Conservation (phyloP, 495 filamentous ascomycete genomes). For the Pseudevernia furfuracea region DNA sequence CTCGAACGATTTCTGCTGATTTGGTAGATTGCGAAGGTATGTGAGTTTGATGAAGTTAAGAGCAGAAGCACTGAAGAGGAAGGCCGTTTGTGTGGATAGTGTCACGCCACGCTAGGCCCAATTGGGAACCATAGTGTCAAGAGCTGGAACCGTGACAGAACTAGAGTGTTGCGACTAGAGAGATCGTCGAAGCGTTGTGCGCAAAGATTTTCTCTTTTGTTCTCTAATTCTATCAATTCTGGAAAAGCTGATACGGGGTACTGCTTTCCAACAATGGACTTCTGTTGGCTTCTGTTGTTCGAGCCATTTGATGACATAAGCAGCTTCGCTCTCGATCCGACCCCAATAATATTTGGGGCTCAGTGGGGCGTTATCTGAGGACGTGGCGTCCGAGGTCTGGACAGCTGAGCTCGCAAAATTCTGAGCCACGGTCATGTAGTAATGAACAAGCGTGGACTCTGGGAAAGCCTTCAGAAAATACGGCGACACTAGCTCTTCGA, state of each 20-base stretch:
- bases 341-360: background rate
- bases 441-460: background rate
- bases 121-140: too few relatives aligned
- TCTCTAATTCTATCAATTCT: background rate
- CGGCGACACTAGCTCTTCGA: background rate
- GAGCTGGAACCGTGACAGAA: too few relatives aligned
- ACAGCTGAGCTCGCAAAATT: background rate
- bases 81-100: too few relatives aligned
- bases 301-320: background rate
- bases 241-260: background rate
- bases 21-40: too few relatives aligned
- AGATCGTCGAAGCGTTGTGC: background rate
- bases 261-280: background rate
- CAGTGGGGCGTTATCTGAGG: background rate
- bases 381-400: background rate
- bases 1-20: background rate
- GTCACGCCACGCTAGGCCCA: too few relatives aligned
- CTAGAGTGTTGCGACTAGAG: too few relatives aligned
- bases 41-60: background rate
- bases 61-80: background rate
- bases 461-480: conserved; percentile 4
- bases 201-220: background rate
- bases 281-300: background rate
- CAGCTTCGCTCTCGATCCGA: background rate
- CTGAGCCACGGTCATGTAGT: background rate